A percentile compares a stretch with the other conserved stretches of the same genome.
These are phyloP conservation scores for Cyclanthera cordifolia DNA, from an alignment of 306 rosid species.

Conservation along the genomic window DNA sequence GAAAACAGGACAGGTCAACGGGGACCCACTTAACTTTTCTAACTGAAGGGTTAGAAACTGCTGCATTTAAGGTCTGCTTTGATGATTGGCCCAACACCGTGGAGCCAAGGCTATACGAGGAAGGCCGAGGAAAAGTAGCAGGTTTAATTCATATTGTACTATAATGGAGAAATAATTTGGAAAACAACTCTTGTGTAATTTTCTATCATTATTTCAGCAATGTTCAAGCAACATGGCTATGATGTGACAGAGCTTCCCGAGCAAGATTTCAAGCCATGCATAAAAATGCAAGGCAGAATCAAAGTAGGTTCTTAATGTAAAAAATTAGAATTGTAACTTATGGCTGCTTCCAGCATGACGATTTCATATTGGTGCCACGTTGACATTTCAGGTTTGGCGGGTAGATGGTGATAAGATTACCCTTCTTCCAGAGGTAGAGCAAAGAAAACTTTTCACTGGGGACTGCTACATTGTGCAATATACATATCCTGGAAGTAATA, in stretches of 20 bases:
- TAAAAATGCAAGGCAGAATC: slow-evolving; percentile 54
- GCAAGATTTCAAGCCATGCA: slow-evolving; percentile 45
- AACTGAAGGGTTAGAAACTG: slow-evolving; percentile 81
- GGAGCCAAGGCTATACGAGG: slow-evolving; percentile 73
- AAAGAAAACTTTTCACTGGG: slow-evolving; percentile 55
- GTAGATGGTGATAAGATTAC: slow-evolving; percentile 58
- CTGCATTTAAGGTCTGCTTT: slow-evolving; percentile 53
- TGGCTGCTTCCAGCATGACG: not conserved
- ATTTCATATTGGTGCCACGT: slow-evolving; percentile 16
- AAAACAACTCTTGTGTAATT: slow-evolving; percentile 10
- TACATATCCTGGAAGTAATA: slow-evolving; percentile 55
- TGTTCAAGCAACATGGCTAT: slow-evolving; percentile 95
- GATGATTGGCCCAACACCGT: slow-evolving; percentile 64
- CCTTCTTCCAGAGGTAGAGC: slow-evolving; percentile 45
- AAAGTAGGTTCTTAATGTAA: slow-evolving; percentile 42
- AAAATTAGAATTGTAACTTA: not conserved
- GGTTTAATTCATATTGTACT: slow-evolving; percentile 29
- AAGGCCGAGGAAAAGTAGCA: slow-evolving; percentile 96
- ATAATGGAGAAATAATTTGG: not conserved
- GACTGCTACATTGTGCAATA: slow-evolving; percentile 79
- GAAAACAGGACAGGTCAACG: slow-evolving; percentile 65
- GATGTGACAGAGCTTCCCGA: slow-evolving; percentile 89
- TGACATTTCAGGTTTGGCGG: slow-evolving; percentile 64
- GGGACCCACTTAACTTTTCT: slow-evolving; percentile 52
- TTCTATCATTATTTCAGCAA: slow-evolving; percentile 43